A percentile compares a stretch with the other conserved stretches of the same genome.
Evolutionary conservation across 306 rosid genomes (phyloP).

Genomic region (Aeschynomene evenia): DNA sequence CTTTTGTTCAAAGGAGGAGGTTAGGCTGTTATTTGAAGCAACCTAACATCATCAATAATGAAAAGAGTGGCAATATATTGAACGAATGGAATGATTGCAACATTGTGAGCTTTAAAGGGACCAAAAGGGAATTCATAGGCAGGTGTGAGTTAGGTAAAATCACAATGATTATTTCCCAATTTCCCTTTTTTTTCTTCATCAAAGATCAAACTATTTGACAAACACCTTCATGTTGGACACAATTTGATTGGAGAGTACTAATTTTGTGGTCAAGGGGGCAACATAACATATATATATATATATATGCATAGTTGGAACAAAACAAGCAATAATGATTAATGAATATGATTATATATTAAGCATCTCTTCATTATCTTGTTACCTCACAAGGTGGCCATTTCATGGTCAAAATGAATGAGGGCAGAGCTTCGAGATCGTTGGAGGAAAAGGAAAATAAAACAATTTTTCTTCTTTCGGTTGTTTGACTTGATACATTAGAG

Average conservation of each 20-base stretch:
- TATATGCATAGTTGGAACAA: too few relatives aligned
- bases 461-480: slow-evolving; percentile 37
- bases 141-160: slow-evolving; percentile 42
- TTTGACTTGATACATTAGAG: slow-evolving; percentile 27
- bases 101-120: slow-evolving; percentile 5
- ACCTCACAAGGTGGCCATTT: slow-evolving; percentile 15
- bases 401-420: slow-evolving; percentile 43
- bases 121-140: slow-evolving; percentile 21
- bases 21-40: slow-evolving; percentile 25
- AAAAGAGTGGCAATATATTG: slow-evolving; percentile 17
- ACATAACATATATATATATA: too few relatives aligned
- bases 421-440: slow-evolving; percentile 40
- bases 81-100: slow-evolving; percentile 1
- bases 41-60: slow-evolving; percentile 20
- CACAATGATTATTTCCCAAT: slow-evolving; percentile 39
- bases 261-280: slow-evolving; percentile 30
- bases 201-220: slow-evolving; percentile 2
- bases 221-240: slow-evolving; percentile 18
- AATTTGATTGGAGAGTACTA: slow-evolving; percentile 26
- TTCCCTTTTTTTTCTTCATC: not conserved
- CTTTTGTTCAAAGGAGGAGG: slow-evolving; percentile 13
- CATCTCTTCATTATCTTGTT: not conserved
- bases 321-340: slow-evolving; percentile 12
- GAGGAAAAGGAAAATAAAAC: slow-evolving; percentile 8
- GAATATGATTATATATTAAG: too few relatives aligned